A percentile compares a stretch with the other conserved stretches of the same genome.
Conservation (phyloP, 1,284 basidiomycete species). For the Malassezia pachydermatis region DNA sequence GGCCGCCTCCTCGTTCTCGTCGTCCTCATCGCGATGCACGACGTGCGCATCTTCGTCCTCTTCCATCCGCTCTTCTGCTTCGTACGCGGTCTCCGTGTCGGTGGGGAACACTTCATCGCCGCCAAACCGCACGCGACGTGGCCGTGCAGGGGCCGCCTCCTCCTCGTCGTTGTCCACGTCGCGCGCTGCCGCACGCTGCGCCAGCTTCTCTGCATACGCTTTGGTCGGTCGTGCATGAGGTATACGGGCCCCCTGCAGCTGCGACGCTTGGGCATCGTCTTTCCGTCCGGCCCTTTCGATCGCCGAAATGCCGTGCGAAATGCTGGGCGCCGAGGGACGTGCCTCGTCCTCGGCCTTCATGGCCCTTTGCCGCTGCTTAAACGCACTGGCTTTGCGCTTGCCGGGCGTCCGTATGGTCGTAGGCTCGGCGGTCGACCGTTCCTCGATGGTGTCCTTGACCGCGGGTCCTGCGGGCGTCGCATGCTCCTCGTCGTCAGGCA, state of each 20-base stretch:
- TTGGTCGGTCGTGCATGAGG: conserved; percentile 45
- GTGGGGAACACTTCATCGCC: background rate
- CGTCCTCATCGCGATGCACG: conserved; percentile 8
- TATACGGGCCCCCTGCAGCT: conserved; percentile 28
- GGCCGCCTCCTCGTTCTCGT: too few relatives aligned
- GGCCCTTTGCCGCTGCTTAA: conserved; percentile 28
- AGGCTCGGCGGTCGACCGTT: conserved; percentile 2
- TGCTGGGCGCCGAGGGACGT: conserved; percentile 17
- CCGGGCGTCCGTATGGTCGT: background rate
- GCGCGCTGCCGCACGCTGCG: conserved; percentile 5
- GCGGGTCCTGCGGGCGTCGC: conserved; percentile 2
- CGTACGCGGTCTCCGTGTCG: too few relatives aligned
- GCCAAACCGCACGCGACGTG: conserved; percentile 14
- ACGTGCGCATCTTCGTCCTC: conserved; percentile 2
- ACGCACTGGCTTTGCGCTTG: conserved; percentile 28
- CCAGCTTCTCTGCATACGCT: conserved; percentile 37
- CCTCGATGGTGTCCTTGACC: conserved; percentile 8
- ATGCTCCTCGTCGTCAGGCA: conserved; percentile 9
- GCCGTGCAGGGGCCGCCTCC: background rate
- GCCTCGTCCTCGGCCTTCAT: background rate
- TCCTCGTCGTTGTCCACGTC: background rate
- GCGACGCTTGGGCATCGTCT: conserved; percentile 24
- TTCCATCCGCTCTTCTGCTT: conserved; percentile 1
- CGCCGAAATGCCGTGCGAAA: conserved; percentile 36
- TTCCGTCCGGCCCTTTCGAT: conserved; percentile 29